phyloP scores from a whole-genome alignment of 768 basidiomycete genomes.

The Lentinula sp. region DNA sequence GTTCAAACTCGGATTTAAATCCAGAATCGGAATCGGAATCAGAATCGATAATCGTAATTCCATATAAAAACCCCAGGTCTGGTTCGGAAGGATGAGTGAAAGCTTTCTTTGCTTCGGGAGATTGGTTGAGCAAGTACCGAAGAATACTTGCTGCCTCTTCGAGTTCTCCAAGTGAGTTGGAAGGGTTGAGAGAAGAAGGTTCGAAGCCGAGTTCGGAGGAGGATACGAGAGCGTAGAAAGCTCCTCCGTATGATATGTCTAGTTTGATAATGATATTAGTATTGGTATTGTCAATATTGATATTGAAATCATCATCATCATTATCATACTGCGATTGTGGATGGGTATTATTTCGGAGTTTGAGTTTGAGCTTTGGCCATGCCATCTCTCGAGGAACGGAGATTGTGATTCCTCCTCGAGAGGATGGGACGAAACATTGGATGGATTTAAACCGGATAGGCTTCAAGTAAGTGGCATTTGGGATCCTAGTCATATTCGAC shows the following conservation, averaged over 20 bases:
- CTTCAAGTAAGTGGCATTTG: background rate
- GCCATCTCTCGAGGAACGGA: conserved; percentile 19
- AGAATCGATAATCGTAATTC: conserved; percentile 29
- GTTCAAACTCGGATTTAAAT: too few relatives aligned
- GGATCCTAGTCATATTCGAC: too few relatives aligned
- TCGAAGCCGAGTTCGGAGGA: conserved; percentile 27
- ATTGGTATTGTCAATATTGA: too few relatives aligned
- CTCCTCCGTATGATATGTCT: conserved; percentile 31
- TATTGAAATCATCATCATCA: too few relatives aligned
- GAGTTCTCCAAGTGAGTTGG: conserved; percentile 14
- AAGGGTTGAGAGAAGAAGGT: conserved; percentile 12
- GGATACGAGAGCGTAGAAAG: conserved; percentile 32
- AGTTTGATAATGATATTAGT: conserved; percentile 14
- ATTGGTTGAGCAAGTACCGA: conserved; percentile 16
- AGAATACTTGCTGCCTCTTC: conserved; percentile 23
- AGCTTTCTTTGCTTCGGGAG: conserved; percentile 12
- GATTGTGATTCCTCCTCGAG: conserved; percentile 18
- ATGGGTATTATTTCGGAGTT: too few relatives aligned
- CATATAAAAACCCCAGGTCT: conserved; percentile 30
- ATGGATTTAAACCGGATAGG: conserved; percentile 28
- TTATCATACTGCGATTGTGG: too few relatives aligned
- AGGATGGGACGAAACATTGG: conserved; percentile 23
- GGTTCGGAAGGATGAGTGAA: conserved; percentile 23
- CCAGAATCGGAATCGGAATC: too few relatives aligned
- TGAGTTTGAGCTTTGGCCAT: conserved; percentile 14